Evolutionary conservation across 345 rosid genomes (phyloP).

Genomic region (Passiflora organensis): DNA sequence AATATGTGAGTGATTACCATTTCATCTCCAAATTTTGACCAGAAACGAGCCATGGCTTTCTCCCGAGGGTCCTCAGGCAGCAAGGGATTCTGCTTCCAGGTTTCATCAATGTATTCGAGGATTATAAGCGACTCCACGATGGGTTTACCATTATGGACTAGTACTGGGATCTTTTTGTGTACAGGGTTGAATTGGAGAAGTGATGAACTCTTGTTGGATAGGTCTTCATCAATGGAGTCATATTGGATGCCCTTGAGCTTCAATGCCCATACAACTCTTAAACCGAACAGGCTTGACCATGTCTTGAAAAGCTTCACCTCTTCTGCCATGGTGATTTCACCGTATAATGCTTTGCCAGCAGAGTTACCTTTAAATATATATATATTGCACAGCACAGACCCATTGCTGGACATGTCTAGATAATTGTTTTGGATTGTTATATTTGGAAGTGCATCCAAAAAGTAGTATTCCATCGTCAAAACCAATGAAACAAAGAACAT

Average conservation of each 20-base stretch:
- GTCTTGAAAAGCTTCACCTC: constrained; percentile 34
- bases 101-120: constrained; percentile 34
- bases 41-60: constrained; percentile 26
- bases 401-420: no score
- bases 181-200: constrained; percentile 29
- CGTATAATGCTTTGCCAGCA: no score
- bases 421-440: no score
- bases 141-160: constrained; percentile 27
- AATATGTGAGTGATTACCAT: constrained; percentile 14
- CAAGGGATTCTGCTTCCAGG: constrained; percentile 29
- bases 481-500: no score
- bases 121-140: constrained; percentile 29
- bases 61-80: constrained; percentile 25
- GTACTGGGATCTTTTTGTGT: constrained; percentile 29
- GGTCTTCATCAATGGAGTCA: constrained; percentile 29
- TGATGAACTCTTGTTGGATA: constrained; percentile 23
- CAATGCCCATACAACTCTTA: constrained; percentile 31
- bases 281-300: constrained; percentile 30
- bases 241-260: constrained; percentile 23
- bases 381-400: no score
- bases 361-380: no score
- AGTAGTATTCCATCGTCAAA: no score
- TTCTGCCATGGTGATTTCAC: no score
- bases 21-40: constrained; percentile 29
- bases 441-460: no score